Evolutionary conservation across 805 yeast species (phyloP).

Genomic region (Candida suzukii): DNA sequence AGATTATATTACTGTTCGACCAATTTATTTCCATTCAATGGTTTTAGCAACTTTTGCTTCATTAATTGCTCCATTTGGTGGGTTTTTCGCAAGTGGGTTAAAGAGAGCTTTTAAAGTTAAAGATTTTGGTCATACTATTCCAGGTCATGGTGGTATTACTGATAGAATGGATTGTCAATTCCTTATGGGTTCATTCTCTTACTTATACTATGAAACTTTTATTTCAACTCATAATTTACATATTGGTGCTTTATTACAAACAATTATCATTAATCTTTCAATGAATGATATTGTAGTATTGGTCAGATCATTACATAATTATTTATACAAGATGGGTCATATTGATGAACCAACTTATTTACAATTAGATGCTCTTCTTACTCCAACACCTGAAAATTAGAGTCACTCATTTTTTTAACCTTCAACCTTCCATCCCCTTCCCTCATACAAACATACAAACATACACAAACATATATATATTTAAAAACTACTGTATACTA

Average conservation of each 20-base stretch:
- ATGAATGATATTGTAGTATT: constrained; percentile 59
- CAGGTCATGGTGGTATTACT: constrained; percentile 98
- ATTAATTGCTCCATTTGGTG: constrained; percentile 96
- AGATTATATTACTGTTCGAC: constrained; percentile 59
- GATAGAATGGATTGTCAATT: constrained; percentile 98
- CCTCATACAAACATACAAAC: not conserved
- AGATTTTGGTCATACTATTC: constrained; percentile 97
- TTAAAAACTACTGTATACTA: not conserved
- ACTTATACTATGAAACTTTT: constrained; percentile 88
- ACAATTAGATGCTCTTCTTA: constrained; percentile 18
- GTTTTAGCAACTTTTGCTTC: constrained; percentile 92
- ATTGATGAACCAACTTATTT: constrained; percentile 27
- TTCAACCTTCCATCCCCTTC: too few relatives aligned
- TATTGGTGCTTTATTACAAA: constrained; percentile 69
- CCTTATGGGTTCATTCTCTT: constrained; percentile 93
- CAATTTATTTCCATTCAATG: constrained; percentile 85
- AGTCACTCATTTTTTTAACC: too few relatives aligned
- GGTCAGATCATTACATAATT: constrained; percentile 50
- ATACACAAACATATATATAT: not conserved
- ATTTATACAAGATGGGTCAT: constrained; percentile 38
- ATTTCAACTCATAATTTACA: constrained; percentile 66
- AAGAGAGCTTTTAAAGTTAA: constrained; percentile 94
- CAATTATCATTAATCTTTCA: constrained; percentile 63
- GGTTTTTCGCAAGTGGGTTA: constrained; percentile 95
- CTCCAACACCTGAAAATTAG: not conserved